Conservation (phyloP, 495 filamentous ascomycete species). For the Penicillium riverlandense region DNA sequence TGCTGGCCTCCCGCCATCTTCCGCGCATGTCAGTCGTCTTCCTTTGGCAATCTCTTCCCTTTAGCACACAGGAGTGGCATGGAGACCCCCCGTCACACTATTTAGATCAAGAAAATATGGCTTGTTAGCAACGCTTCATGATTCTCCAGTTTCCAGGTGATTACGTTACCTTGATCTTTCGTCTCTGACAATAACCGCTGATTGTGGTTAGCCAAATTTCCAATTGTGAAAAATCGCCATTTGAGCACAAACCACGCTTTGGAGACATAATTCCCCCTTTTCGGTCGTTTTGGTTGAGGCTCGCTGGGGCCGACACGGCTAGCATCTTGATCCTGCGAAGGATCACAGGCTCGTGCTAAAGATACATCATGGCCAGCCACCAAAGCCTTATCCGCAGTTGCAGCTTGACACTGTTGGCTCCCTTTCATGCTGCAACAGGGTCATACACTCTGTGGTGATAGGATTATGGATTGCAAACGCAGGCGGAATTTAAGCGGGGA, state of each 20-base stretch:
- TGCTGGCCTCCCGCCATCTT: slow-evolving; percentile 1
- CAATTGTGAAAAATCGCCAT: too few species aligned
- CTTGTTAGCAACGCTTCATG: too few species aligned
- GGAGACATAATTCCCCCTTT: slow-evolving; percentile 17
- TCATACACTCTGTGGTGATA: too few species aligned
- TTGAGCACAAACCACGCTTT: slow-evolving; percentile 17
- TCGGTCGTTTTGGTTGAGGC: slow-evolving; percentile 5
- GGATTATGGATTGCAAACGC: too few species aligned
- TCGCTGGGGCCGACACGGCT: not conserved
- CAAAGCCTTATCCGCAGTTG: too few species aligned
- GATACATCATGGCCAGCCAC: too few species aligned
- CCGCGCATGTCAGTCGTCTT: slow-evolving; percentile 18
- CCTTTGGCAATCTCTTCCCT: slow-evolving; percentile 6
- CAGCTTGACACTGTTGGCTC: too few species aligned
- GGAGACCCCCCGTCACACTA: slow-evolving; percentile 20
- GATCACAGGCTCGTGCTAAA: not conserved
- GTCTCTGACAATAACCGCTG: slow-evolving; percentile 14
- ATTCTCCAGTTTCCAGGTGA: too few species aligned
- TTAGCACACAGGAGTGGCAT: slow-evolving; percentile 12
- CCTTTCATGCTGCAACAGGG: too few species aligned
- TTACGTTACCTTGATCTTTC: slow-evolving; percentile 18
- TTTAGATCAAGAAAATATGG: not conserved
- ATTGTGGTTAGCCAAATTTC: too few species aligned
- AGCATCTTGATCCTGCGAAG: not conserved
- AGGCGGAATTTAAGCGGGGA: slow-evolving; percentile 7